Base-by-base conservation (phyloP, 352 stramenopile genomes). In the Pythium graminicola region DNA sequence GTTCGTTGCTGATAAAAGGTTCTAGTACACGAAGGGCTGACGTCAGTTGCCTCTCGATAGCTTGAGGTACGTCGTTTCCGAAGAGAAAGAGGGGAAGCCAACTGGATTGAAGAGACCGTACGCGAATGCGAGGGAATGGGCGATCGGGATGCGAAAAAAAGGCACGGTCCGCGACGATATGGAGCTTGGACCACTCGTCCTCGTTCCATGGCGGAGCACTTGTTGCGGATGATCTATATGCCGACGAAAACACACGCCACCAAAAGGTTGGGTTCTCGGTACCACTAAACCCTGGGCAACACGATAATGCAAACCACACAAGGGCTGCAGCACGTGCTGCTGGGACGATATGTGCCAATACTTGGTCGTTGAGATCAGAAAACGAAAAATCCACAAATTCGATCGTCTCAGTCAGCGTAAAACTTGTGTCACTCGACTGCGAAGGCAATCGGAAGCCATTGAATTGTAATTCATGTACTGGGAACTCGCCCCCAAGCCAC, bases 221-320 rank as follows among this genome's bases (percentile, higher is more conserved):
- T 35, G 29, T 13, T 13, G 29, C 29, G 7, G 29, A 35, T 35
- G 29, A 13, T 35, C 7, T 13, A 13, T 35, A 7, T 13, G 13
- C 7, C 29, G 29, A 7, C 29, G 29, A 7, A 35, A 58, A 50
- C 28, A 59, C 51, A 10, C 51, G 51, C n/a, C 35, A 23, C 51
- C 51, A 59, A 28, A 59, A 59, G 19, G 2, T 7, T 11, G 40
- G 41, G 19, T 53, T 44, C 42, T 51, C 42, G 9, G 13, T 3
- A 7, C 22, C 24, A n/a, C 31, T 17, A n/a, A 36, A 53, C 7
- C 52, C 52, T 6, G 52, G 42, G 24, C 52, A 60, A 17, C 23
- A 39, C 52, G 52, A 45, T 6, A 60, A 32, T 10, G 52, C 52
- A 17, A 52, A 38, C 52, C 52, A 52, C 42, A n/a, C 31, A 22